Evolutionary conservation across 176 grass and related monocot genomes (phyloP).

Genomic region (Musa troglodytarum): DNA sequence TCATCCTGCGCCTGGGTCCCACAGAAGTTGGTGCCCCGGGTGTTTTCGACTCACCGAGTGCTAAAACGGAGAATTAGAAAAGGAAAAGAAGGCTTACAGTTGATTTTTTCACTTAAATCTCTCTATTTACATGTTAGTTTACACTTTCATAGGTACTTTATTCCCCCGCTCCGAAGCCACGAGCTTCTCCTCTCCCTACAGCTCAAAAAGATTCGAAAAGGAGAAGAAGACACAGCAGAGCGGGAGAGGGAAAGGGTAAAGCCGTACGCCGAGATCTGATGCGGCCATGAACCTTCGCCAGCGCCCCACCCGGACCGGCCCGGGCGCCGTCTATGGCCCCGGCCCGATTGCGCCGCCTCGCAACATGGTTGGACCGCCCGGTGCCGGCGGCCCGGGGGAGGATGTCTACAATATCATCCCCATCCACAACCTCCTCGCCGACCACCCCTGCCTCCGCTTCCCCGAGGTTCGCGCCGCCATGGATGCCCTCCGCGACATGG

Average conservation of each 20-base stretch:
- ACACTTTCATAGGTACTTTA: background rate
- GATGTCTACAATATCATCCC: slow-evolving; percentile 84
- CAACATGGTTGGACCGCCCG: background rate
- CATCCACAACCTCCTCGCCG: slow-evolving; percentile 76
- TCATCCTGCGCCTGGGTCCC: too few relatives aligned
- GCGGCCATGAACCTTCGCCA: background rate
- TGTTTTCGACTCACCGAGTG: too few relatives aligned
- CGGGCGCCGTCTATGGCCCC: background rate
- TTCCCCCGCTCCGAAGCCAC: background rate
- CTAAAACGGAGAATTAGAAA: too few relatives aligned
- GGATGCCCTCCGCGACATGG: slow-evolving; percentile 43
- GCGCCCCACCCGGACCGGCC: background rate
- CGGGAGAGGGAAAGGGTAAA: background rate
- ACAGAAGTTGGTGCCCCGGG: too few relatives aligned
- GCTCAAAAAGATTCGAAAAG: background rate
- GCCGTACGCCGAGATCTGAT: background rate
- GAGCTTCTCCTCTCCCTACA: background rate
- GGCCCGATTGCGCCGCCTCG: background rate
- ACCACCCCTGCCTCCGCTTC: slow-evolving; percentile 78
- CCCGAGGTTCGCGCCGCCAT: slow-evolving; percentile 84
- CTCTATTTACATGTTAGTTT: too few relatives aligned
- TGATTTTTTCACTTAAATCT: too few relatives aligned
- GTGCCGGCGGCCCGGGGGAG: background rate
- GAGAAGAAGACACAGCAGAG: background rate
- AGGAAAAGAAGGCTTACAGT: too few relatives aligned